phyloP scores from a whole-genome alignment of 2,329 filamentous ascomycete species.

The Graphilbum sp. region DNA sequence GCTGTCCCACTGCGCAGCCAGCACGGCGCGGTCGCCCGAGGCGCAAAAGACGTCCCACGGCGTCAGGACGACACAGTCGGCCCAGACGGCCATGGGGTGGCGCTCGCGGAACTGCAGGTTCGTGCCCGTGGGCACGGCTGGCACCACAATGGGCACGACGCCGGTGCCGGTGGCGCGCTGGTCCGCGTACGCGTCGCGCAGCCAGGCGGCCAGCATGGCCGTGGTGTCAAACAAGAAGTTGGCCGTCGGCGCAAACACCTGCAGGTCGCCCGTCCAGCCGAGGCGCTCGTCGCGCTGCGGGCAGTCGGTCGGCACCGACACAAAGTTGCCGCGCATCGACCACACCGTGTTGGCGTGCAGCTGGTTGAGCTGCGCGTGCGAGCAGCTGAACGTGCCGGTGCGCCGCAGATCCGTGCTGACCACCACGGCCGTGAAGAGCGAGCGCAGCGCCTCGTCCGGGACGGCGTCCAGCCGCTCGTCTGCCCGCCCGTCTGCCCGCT shows the following conservation, averaged over 20 bases:
- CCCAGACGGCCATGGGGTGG: slow-evolving; percentile 13
- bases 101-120: no score
- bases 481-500: slow-evolving; percentile 14
- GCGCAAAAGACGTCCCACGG: slow-evolving; percentile 16
- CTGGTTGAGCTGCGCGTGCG: slow-evolving; percentile 31
- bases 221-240: slow-evolving; percentile 36
- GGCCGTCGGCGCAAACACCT: slow-evolving; percentile 31
- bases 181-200: slow-evolving; percentile 24
- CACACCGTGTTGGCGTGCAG: slow-evolving; percentile 38
- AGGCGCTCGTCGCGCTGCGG: slow-evolving; percentile 38
- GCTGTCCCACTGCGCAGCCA: slow-evolving; percentile 15
- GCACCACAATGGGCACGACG: slow-evolving; percentile 13
- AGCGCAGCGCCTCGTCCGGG: no score
- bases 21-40: slow-evolving; percentile 13
- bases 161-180: not conserved
- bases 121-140: slow-evolving; percentile 1
- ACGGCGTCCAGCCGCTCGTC: slow-evolving; percentile 30
- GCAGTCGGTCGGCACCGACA: slow-evolving; percentile 40
- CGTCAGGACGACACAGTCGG: slow-evolving; percentile 13
- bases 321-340: slow-evolving; percentile 42
- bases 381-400: slow-evolving; percentile 34
- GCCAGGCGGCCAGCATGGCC: slow-evolving; percentile 33
- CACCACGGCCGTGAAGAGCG: no score
- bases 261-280: slow-evolving; percentile 35
- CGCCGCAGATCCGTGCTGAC: slow-evolving; percentile 34